These are phyloP conservation scores for Forsythia suspensa DNA, from an alignment of 257 asterid genomes.

Conservation along the genomic window DNA sequence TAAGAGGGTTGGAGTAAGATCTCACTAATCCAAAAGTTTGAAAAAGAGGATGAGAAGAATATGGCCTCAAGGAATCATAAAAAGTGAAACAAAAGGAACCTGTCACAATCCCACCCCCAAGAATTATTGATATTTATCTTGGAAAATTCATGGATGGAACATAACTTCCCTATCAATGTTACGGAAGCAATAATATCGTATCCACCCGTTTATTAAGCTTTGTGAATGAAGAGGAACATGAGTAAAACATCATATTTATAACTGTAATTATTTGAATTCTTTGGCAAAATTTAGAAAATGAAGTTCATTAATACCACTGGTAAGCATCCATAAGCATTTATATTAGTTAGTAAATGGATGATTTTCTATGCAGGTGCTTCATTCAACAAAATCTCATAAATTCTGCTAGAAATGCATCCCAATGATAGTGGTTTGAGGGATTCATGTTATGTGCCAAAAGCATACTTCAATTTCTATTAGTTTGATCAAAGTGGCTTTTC, in stretches of 20 bases:
- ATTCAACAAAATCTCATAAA: background rate
- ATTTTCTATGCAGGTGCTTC: background rate
- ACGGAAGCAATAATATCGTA: slow-evolving; percentile 23
- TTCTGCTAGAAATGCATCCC: background rate
- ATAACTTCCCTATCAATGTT: slow-evolving; percentile 23
- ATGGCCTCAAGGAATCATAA: slow-evolving; percentile 63
- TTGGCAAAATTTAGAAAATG: background rate
- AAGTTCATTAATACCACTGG: background rate
- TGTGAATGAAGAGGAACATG: background rate
- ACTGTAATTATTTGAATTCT: background rate
- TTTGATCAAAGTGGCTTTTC: background rate
- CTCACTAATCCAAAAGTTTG: slow-evolving; percentile 41
- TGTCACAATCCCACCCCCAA: slow-evolving; percentile 56
- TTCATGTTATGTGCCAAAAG: background rate
- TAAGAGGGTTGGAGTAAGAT: slow-evolving; percentile 25
- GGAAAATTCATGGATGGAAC: slow-evolving; percentile 12
- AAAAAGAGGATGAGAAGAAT: slow-evolving; percentile 41
- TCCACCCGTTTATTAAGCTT: too few relatives aligned
- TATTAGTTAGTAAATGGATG: background rate
- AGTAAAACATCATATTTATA: background rate
- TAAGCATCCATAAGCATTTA: too few relatives aligned
- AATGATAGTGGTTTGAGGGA: background rate
- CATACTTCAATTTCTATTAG: background rate
- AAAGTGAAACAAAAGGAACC: slow-evolving; percentile 57
- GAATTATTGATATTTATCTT: slow-evolving; percentile 39